Conservation (phyloP, 306 rosid species). For the Cucurbita maxima region DNA sequence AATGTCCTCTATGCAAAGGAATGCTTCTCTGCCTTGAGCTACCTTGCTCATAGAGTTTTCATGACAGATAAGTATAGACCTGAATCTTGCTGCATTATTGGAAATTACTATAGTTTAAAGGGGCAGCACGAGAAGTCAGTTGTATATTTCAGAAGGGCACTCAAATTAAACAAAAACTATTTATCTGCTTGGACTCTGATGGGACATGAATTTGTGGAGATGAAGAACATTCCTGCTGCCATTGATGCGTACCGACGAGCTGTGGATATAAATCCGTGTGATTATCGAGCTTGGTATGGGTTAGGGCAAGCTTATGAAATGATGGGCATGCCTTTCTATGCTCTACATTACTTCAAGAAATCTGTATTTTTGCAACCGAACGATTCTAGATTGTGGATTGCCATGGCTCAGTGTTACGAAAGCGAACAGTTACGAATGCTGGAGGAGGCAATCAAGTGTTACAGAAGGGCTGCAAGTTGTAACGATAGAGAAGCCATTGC, state of each 20-base stretch:
- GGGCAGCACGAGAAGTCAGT: conserved; percentile 96
- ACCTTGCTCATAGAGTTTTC: conserved; percentile 93
- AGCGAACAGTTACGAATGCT: conserved; percentile 76
- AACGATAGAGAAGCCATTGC: conserved; percentile 94
- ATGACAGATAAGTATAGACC: conserved; percentile 94
- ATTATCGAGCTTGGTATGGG: conserved; percentile 99
- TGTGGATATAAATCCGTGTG: conserved; percentile 68
- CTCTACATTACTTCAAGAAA: conserved; percentile 85
- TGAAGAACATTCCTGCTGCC: conserved; percentile 98
- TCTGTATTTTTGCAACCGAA: conserved; percentile 84
- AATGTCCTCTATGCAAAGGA: conserved; percentile 93
- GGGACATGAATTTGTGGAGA: conserved; percentile 98
- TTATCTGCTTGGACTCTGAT: conserved; percentile 96
- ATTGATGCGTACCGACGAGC: conserved; percentile 96
- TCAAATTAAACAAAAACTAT: conserved; percentile 83
- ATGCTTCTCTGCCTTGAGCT: conserved; percentile 68
- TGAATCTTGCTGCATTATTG: conserved; percentile 93
- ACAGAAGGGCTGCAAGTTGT: conserved; percentile 69
- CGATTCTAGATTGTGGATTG: conserved; percentile 93
- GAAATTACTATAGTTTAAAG: conserved; percentile 91
- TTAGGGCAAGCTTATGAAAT: conserved; percentile 97
- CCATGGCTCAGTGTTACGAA: conserved; percentile 91
- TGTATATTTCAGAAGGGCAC: conserved; percentile 83
- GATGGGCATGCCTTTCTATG: conserved; percentile 94
- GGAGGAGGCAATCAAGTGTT: conserved; percentile 81